Percentiles rank a stretch among this genome's conserved stretches.
phyloP scores from a whole-genome alignment of 768 basidiomycete species.

The Hirschioporus abietinus region DNA sequence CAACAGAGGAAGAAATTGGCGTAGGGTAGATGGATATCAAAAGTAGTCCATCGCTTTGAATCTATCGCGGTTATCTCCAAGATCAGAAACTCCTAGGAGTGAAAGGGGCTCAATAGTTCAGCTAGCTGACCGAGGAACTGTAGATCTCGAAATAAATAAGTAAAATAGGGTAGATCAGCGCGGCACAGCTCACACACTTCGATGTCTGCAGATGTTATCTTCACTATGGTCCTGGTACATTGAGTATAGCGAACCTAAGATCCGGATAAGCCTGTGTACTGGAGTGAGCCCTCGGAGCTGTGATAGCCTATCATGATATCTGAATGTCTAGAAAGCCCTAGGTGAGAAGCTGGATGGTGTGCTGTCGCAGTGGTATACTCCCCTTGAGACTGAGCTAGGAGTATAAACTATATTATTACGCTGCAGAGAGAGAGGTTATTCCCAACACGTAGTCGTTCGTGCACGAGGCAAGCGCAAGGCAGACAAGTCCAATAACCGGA shows the following conservation, averaged over 20 bases:
- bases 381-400: neutral
- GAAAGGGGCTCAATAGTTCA: neutral
- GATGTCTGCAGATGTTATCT: neutral
- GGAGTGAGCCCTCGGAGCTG: neutral
- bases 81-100: neutral
- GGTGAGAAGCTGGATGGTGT: neutral
- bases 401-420: neutral
- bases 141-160: neutral
- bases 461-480: neutral
- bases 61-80: neutral
- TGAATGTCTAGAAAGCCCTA: neutral
- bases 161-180: neutral
- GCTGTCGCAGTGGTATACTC: neutral
- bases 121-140: neutral
- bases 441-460: neutral
- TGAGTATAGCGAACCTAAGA: neutral
- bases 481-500: neutral
- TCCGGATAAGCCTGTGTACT: neutral
- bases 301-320: neutral
- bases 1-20: neutral
- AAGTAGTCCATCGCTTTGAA: neutral
- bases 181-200: neutral
- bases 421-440: neutral
- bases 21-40: neutral
- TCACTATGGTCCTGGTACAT: neutral